These are phyloP conservation scores for Linaria vulgaris DNA, from an alignment of 257 asterid genomes.

Conservation along the genomic window DNA sequence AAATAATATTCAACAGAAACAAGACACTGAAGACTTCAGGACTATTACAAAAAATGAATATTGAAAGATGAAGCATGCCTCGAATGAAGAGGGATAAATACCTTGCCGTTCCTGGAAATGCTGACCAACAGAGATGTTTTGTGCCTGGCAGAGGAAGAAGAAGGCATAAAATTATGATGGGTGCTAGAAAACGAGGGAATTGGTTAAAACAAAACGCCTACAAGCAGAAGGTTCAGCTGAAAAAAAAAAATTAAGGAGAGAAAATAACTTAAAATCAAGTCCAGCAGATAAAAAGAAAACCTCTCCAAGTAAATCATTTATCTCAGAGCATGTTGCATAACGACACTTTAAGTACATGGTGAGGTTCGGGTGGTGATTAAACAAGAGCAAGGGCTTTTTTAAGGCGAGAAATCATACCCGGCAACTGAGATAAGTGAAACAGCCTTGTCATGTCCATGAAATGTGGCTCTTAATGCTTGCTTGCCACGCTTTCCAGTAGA, in stretches of 20 bases:
- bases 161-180: background rate
- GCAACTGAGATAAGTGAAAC: slow-evolving; percentile 66
- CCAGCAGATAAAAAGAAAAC: background rate
- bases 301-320: background rate
- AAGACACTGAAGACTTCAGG: background rate
- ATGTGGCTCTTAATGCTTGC: slow-evolving; percentile 66
- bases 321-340: background rate
- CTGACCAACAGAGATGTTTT: slow-evolving; percentile 68
- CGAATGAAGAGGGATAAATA: slow-evolving; percentile 26
- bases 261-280: background rate
- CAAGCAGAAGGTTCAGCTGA: background rate
- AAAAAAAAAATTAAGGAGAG: background rate
- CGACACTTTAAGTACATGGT: background rate
- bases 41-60: background rate
- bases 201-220: background rate
- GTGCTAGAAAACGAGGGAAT: background rate
- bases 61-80: slow-evolving; percentile 9
- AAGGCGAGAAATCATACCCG: slow-evolving; percentile 42
- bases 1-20: background rate
- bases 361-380: background rate
- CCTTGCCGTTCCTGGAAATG: slow-evolving; percentile 79
- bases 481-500: slow-evolving; percentile 72
- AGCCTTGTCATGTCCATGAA: slow-evolving; percentile 77
- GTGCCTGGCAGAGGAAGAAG: slow-evolving; percentile 51
- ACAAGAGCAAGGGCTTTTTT: slow-evolving; percentile 3